phyloP scores from a whole-genome alignment of 2,329 filamentous ascomycete genomes.

The Xylariaceae sp. region DNA sequence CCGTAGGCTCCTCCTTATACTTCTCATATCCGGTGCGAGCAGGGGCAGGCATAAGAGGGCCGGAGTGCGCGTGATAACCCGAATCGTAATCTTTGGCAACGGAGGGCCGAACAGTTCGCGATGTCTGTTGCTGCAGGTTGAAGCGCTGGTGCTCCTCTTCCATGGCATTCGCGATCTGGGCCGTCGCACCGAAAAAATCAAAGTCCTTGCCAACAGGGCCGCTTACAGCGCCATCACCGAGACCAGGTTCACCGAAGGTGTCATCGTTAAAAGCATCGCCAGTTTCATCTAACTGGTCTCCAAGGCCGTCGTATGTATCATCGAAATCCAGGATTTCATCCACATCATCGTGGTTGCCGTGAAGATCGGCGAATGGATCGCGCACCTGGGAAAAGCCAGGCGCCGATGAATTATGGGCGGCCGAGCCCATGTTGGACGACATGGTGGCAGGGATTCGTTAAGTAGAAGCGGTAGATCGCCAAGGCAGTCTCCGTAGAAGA shows the following conservation, averaged over 20 bases:
- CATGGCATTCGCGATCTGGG: slow-evolving; percentile 78
- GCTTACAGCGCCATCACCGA: slow-evolving; percentile 37
- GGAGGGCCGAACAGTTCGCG: slow-evolving; percentile 42
- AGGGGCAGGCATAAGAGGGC: slow-evolving; percentile 50
- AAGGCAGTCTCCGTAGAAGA: not conserved
- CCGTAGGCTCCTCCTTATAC: slow-evolving; percentile 81
- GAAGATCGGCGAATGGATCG: slow-evolving; percentile 85
- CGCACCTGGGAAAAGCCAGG: slow-evolving; percentile 77
- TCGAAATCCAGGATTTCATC: slow-evolving; percentile 71
- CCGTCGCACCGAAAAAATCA: slow-evolving; percentile 93
- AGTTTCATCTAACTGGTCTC: slow-evolving; percentile 83
- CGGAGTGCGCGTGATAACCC: slow-evolving; percentile 37
- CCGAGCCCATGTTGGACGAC: slow-evolving; percentile 47
- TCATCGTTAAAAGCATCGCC: slow-evolving; percentile 96
- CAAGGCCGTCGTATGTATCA: slow-evolving; percentile 93
- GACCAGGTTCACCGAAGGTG: slow-evolving; percentile 65
- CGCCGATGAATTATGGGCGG: slow-evolving; percentile 61
- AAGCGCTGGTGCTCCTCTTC: slow-evolving; percentile 88
- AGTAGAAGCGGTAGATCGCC: not conserved
- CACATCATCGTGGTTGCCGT: slow-evolving; percentile 56
- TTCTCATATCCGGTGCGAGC: slow-evolving; percentile 84
- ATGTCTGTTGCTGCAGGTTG: slow-evolving; percentile 64
- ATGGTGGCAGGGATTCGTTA: slow-evolving; percentile 9
- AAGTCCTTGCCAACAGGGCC: slow-evolving; percentile 81
- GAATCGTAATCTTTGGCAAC: slow-evolving; percentile 33